These are phyloP conservation scores for Tylopilus orsonianus DNA, from an alignment of 1,284 basidiomycete genomes.

Conservation along the genomic window DNA sequence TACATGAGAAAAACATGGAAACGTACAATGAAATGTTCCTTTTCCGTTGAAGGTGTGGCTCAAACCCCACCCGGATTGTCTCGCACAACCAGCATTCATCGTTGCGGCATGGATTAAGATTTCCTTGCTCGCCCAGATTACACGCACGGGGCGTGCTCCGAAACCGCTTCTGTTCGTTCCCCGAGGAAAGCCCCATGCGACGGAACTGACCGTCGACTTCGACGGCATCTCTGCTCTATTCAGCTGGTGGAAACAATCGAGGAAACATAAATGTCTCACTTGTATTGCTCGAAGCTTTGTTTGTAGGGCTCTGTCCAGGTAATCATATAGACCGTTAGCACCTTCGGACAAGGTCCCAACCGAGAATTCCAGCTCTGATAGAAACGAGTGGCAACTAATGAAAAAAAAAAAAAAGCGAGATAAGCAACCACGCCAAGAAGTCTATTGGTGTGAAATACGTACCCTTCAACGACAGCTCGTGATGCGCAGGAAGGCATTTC, in stretches of 20 bases:
- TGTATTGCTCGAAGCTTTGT: slow-evolving; percentile 22
- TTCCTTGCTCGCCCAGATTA: slow-evolving; percentile 21
- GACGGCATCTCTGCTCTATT: slow-evolving; percentile 15
- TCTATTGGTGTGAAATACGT: background rate
- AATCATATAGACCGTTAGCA: slow-evolving; percentile 22
- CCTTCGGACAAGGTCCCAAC: slow-evolving; percentile 9
- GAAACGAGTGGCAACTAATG: slow-evolving; percentile 18
- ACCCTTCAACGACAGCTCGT: slow-evolving; percentile 15
- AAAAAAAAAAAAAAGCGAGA: background rate
- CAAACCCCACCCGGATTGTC: slow-evolving; percentile 24
- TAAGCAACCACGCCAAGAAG: too few relatives aligned
- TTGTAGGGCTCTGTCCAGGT: slow-evolving; percentile 18
- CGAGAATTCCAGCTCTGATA: slow-evolving; percentile 5
- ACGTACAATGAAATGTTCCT: slow-evolving; percentile 14
- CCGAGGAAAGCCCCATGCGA: slow-evolving; percentile 5
- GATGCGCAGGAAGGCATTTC: slow-evolving; percentile 12
- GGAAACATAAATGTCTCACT: background rate
- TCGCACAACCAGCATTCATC: slow-evolving; percentile 19
- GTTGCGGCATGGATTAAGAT: slow-evolving; percentile 16
- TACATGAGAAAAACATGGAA: background rate
- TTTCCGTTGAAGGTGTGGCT: slow-evolving; percentile 22
- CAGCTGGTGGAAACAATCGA: background rate
- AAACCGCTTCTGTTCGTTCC: slow-evolving; percentile 29
- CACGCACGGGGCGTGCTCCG: slow-evolving; percentile 25
- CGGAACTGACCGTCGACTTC: slow-evolving; percentile 16